Evolutionary conservation across 2,329 filamentous ascomycete species (phyloP), one percentile per base, ranked within the genome.

Genomic region (Neonectria ditissima): DNA sequence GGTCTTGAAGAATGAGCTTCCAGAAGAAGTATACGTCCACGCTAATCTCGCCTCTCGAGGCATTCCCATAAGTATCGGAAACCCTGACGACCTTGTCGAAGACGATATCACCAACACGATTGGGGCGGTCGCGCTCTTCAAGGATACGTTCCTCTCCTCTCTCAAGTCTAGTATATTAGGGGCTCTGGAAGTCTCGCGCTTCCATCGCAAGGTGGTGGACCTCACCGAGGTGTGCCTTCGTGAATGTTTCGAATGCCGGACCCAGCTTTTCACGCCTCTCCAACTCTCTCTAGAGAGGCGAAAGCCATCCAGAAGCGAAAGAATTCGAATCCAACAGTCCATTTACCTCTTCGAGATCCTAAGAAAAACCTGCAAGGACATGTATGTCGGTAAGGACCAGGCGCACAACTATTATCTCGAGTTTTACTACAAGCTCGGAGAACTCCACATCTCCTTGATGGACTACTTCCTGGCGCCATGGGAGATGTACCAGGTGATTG

Each of bases 401-500:
- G 10, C 44, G 16, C 9, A n/a, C 13, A 14, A 24, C 4, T 66
- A 61, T 48, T 43, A 43, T 7, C 7, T 22, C 39, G 39, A 50
- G 3, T 58, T 24, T 45, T 24, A 55, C 11, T 26, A 28, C 3
- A 55, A 59, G 4, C n/a, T 66, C 1, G 14, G 13, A 5, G 52
- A 44, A 5, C 48, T 66, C 1, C 65, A 66, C 3, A 20, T 43
- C 2, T 34, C 18, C 3, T 22, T 66, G 26, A n/a, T 41, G 7
- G 55, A 55, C 2, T 9, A 44, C 8, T 18, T 53, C 7, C n/a
- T 67, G 30, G 58, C 65, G 6, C 65, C 65, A 4, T 67, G 65
- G 65, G 65, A 67, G 48, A 55, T 65, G 39, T 48, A 65, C 48
- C 62, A 67, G 39, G 65, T 65, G 6, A 26, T 65, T 28, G 50